Evolutionary conservation across 768 basidiomycete genomes (phyloP), one percentile per base, ranked within the genome.

Genomic region (Cystobasidiopsis lactophilus): DNA sequence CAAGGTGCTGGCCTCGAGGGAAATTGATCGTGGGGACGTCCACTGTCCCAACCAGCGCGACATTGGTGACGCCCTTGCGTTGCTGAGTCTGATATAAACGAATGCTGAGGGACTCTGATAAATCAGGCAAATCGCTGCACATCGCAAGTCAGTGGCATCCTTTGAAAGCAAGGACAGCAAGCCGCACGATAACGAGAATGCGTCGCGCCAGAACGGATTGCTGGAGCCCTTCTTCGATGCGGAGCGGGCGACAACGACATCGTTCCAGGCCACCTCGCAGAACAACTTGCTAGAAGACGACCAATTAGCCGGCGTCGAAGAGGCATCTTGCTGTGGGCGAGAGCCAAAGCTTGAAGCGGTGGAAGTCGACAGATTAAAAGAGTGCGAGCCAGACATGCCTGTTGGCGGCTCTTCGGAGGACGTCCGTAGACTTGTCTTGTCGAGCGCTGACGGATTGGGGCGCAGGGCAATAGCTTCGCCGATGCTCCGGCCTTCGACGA

Each of bases 191-290:
- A 85, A 78, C 21, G 68, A 64, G 63, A 89, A 86, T 39, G 62
- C 69, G 67, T 89, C 85, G 57, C 82, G 79, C 85, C 85, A 89
- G 62, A 83, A 78, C 0, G 79, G 76, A 40, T 73, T 73, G 35
- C 74, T 76, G 51, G 74, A 68, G 19, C 75, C 76, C 33, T 58
- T 55, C 78, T 79, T 52, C 1, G 78, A 71, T 1, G 80, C 79
- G 2, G 85, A 85, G 51, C 80, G 74, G 50, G 80, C 82, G 56
- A 76, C 77, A 16, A 81, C 72, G 58, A 83, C 82, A 41, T 80
- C 69, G 56, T 73, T 72, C 27, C 64, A 50, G 18, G 57, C 55
- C n/a, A 89, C 71, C 65, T 85, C 82, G 65, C 83, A 85, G 52
- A 74, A 83, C 5, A 82, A 71, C 59, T 82, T 80, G 58, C 75